Evolutionary conservation across 192 early-diverging fungal genomes (phyloP), one percentile per base, ranked within the genome.

Genomic region (Backusella australiensis): DNA sequence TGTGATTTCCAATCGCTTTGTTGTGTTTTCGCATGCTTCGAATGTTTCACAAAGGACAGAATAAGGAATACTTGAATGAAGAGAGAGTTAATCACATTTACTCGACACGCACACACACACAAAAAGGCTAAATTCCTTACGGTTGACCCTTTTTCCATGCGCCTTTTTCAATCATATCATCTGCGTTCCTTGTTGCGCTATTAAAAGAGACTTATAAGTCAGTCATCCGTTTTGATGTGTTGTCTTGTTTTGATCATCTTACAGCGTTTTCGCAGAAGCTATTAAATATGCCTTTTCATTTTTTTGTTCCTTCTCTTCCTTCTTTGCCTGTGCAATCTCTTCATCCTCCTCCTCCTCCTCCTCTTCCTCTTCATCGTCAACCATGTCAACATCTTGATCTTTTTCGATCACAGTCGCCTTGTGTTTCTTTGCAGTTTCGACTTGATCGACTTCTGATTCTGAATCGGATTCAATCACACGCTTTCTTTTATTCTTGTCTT

Each of bases 1-100:
- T 12, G 87, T 82, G 69, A 96, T 97, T 75, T 92, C 89, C 29
- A 95, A 84, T 63, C 96, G 86, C 82, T 98, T 98, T 39, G 96
- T 96, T 6, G 96, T 98, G 12, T 80, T 87, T 78, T 96, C 96
- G 72, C 96, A 93, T 34, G 81, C 71, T 65, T 96, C 97, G 82
- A 98, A 98, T 9, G 94, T 94, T 66, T 93, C 89, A 86, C 97
- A 98, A 9, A 99, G 85, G 0, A 89, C 93, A 53, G 90, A 82
- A 78, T 97, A 99, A 19, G 96, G 94, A n/a, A 90, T 82, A 44
- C 88, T 89, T 63, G n/a, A 29, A 29, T 53, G 6, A n/a, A 52
- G n/a, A 19, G 6, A 63, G 0, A 12, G 21, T 63, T 29, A 23
- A 29, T 63, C 21, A 53, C 21, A 53, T 53, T 21, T 15, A 52